Evolutionary conservation across 2,329 filamentous ascomycete species (phyloP), one percentile per base, ranked within the genome.

Genomic region (Pseudocercospora musae): DNA sequence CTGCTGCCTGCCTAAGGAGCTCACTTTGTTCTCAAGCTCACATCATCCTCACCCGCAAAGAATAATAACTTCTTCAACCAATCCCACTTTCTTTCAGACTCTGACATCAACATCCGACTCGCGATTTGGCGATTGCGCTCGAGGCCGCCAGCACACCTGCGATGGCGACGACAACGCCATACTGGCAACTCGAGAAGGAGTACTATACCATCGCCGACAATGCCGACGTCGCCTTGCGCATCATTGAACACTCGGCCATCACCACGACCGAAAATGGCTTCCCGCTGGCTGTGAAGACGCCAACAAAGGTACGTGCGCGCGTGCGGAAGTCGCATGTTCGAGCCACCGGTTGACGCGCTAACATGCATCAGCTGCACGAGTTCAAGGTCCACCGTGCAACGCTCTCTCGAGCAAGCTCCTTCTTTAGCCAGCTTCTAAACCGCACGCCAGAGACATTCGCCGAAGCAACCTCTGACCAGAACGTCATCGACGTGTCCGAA

Each of bases 101-200:
- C 23, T 21, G 40, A 59, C 46, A n/a, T 31, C 23, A 20, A 52
- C 25, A 52, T 29, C 10, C 21, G 8, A 23, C 15, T 52, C 23
- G 15, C 52, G 29, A 49, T 23, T 31, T 52, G 13, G 15, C 52
- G 29, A 49, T 23, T 31, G 21, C 21, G 40, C 56, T 13, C 56
- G n/a, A 42, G 29, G 7, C 6, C 13, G 31, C 1, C 27, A 23
- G 3, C n/a, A 33, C 21, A 15, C 21, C 8, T 21, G 8, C 33
- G 25, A 57, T 57, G 55, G 55, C 55, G 4, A 46, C 55, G 18
- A 46, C 27, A n/a, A 25, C 55, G 21, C 56, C 42, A 13, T 62
- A 65, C 55, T 60, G 57, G 59, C 62, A 66, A 59, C 63, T 65
- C 33, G 63, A 67, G 46, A 62, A 57, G 52, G 60, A 67, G 33